Evolutionary conservation across 345 rosid genomes (phyloP).

Genomic region (Alliaria petiolata): DNA sequence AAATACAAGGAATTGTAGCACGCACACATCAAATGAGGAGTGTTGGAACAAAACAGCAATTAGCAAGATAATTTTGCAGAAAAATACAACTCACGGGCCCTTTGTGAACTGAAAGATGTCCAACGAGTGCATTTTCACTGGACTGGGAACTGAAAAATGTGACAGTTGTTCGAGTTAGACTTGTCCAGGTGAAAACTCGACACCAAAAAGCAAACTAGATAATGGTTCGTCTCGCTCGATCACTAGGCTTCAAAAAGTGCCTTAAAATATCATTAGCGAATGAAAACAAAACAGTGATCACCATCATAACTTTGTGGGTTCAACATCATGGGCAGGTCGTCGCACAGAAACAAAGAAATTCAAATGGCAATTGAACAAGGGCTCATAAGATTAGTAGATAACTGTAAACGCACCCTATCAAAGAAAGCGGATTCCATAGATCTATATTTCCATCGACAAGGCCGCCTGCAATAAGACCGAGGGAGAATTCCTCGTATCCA

Average conservation of each 20-base stretch:
- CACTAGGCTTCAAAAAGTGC: neutral
- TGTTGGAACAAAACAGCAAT: neutral
- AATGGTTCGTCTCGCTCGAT: neutral
- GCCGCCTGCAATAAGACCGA: slow-evolving; percentile 95
- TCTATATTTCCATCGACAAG: slow-evolving; percentile 87
- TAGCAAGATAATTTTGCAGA: neutral
- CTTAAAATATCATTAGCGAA: too few species aligned
- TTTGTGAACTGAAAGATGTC: slow-evolving; percentile 74
- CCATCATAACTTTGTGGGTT: neutral
- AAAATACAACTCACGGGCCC: slow-evolving; percentile 76
- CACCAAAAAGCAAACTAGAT: neutral
- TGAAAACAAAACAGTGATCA: too few species aligned
- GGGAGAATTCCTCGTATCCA: slow-evolving; percentile 66
- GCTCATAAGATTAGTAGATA: neutral
- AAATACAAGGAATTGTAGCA: neutral
- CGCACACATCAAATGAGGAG: neutral
- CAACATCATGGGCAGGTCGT: neutral
- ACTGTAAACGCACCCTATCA: slow-evolving; percentile 58
- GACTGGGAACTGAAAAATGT: slow-evolving; percentile 53
- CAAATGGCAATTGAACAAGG: neutral
- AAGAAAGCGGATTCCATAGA: slow-evolving; percentile 75
- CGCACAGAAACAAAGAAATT: neutral
- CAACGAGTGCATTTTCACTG: slow-evolving; percentile 59
- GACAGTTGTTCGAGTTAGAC: slow-evolving; percentile 9
- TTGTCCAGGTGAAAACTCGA: neutral